Percentiles rank a stretch among this genome's conserved stretches.
Evolutionary conservation across 345 rosid genomes (phyloP).

Genomic region (Arabis alpina): DNA sequence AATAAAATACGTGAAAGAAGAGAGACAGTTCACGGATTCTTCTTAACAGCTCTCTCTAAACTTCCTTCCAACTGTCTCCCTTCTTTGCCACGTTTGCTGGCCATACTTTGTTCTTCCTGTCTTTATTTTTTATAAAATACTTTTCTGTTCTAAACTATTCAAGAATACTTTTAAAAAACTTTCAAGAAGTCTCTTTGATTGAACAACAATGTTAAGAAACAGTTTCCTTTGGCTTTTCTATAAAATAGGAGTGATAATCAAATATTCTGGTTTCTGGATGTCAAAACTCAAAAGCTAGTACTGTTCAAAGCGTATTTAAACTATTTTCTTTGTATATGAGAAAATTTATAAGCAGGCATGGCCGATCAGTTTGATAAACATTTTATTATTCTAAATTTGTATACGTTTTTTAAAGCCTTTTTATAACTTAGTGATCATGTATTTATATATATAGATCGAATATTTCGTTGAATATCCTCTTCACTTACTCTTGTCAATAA

Average conservation of each 20-base stretch:
- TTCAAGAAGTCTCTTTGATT: too few relatives aligned
- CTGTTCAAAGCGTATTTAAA: background rate
- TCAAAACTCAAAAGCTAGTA: background rate
- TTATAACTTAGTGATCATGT: background rate
- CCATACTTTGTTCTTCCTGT: conserved; percentile 18
- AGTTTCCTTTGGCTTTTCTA: background rate
- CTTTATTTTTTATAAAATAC: background rate
- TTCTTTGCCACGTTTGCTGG: conserved; percentile 51
- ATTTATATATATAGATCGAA: background rate
- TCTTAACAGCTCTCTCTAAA: conserved; percentile 30
- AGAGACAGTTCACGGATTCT: conserved; percentile 54
- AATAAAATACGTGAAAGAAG: too few relatives aligned
- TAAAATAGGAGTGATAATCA: background rate
- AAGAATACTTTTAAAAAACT: too few relatives aligned
- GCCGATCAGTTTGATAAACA: background rate
- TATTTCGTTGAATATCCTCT: background rate
- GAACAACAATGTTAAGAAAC: background rate
- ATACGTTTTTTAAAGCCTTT: background rate
- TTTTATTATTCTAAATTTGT: background rate
- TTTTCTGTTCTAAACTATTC: too few relatives aligned
- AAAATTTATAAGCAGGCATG: conserved; percentile 1
- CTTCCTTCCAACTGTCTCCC: conserved; percentile 51
- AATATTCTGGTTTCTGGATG: background rate
- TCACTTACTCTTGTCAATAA: background rate
- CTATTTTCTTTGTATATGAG: background rate